Evolutionary conservation across 768 basidiomycete species (phyloP).

Genomic region (Galerina sulciceps): DNA sequence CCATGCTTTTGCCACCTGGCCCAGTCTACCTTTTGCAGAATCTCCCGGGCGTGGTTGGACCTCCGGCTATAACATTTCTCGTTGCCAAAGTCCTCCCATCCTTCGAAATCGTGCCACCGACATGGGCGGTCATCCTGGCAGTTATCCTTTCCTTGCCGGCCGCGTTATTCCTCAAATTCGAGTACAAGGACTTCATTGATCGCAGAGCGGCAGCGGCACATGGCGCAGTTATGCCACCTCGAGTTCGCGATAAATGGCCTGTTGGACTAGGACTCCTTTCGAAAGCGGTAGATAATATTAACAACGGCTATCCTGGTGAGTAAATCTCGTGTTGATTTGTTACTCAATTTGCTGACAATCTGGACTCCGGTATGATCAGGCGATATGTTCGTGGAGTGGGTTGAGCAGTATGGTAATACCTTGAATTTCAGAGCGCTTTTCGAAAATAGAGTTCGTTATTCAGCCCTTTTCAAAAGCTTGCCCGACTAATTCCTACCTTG

Average conservation of each 20-base stretch:
- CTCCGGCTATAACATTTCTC: slow-evolving; percentile 26
- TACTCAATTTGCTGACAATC: background rate
- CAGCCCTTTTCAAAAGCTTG: background rate
- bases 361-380: slow-evolving; percentile 20
- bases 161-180: slow-evolving; percentile 16
- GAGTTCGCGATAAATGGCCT: slow-evolving; percentile 35
- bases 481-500: background rate
- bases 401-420: slow-evolving; percentile 31
- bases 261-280: slow-evolving; percentile 38
- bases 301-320: slow-evolving; percentile 30
- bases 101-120: slow-evolving; percentile 5
- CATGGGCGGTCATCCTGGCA: slow-evolving; percentile 15
- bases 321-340: background rate
- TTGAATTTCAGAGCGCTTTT: slow-evolving; percentile 38
- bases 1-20: slow-evolving; percentile 34
- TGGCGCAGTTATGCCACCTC: slow-evolving; percentile 37
- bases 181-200: slow-evolving; percentile 13
- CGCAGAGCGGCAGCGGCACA: slow-evolving; percentile 14
- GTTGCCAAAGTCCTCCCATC: slow-evolving; percentile 15
- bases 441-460: slow-evolving; percentile 37
- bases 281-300: slow-evolving; percentile 23
- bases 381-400: slow-evolving; percentile 25
- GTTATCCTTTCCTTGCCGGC: slow-evolving; percentile 18
- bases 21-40: slow-evolving; percentile 28
- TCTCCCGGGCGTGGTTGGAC: slow-evolving; percentile 26